These are phyloP conservation scores for Cystofilobasidium bisporidii DNA, from an alignment of 768 basidiomycete genomes.

Conservation along the genomic window DNA sequence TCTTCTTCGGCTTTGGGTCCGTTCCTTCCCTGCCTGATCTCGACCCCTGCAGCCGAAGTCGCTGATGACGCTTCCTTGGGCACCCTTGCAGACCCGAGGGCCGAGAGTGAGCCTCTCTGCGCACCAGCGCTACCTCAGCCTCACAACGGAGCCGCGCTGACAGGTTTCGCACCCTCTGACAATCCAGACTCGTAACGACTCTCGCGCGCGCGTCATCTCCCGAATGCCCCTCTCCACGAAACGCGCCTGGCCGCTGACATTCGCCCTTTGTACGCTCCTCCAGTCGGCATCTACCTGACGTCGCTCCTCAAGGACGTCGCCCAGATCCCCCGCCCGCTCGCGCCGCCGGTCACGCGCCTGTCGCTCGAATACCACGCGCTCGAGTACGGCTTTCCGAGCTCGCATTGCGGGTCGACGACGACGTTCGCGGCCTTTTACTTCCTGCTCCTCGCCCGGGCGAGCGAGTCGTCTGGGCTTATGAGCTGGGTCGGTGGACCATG, in stretches of 20 bases:
- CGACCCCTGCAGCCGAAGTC: too few relatives aligned
- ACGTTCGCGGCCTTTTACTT: conserved; percentile 77
- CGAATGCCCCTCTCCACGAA: too few relatives aligned
- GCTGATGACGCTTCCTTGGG: too few relatives aligned
- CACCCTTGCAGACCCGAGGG: conserved; percentile 10
- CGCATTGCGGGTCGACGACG: conserved; percentile 77
- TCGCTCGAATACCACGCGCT: conserved; percentile 35
- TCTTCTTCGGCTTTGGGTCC: conserved; percentile 83
- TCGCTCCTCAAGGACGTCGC: conserved; percentile 75
- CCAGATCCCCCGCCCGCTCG: conserved; percentile 80
- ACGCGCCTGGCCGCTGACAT: neutral
- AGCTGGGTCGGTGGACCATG: neutral
- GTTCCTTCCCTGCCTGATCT: neutral
- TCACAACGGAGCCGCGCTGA: too few relatives aligned
- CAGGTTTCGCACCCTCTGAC: too few relatives aligned
- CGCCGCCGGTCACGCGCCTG: conserved; percentile 81
- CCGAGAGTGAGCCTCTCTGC: conserved; percentile 2
- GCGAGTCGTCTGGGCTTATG: conserved; percentile 12
- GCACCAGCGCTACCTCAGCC: too few relatives aligned
- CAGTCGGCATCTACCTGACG: conserved; percentile 69
- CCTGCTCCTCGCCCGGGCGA: conserved; percentile 21
- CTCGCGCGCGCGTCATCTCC: conserved; percentile 29
- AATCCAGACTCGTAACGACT: conserved; percentile 27
- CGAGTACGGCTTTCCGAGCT: conserved; percentile 93
- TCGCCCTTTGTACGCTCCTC: conserved; percentile 61